Percentiles rank a stretch among this genome's conserved stretches.
phyloP scores from a whole-genome alignment of 345 rosid species.

The Syzygium grande region DNA sequence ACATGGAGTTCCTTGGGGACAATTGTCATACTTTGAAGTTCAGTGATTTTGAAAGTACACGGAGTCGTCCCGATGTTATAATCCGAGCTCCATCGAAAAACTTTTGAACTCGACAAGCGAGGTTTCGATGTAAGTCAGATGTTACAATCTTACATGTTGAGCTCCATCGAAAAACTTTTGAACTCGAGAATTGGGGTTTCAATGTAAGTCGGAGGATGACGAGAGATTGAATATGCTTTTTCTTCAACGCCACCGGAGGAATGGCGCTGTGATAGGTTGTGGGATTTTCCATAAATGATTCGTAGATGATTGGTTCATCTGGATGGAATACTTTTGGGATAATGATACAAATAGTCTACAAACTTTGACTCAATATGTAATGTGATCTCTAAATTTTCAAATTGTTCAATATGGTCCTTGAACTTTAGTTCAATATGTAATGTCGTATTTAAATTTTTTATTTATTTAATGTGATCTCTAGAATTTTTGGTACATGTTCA shows the following conservation, averaged over 20 bases:
- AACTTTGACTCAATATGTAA: background rate
- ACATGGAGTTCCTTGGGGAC: background rate
- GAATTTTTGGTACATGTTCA: too few species aligned
- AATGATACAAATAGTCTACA: background rate
- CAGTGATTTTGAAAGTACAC: background rate
- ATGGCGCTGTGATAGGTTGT: fast-evolving
- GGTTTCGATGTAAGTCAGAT: background rate
- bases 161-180: fast-evolving
- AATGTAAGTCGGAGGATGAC: fast-evolving
- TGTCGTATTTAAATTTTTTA: fast-evolving
- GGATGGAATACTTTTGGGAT: background rate
- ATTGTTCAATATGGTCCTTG: background rate
- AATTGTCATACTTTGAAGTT: background rate
- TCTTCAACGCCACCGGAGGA: background rate
- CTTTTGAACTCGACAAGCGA: background rate
- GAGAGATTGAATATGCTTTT: background rate
- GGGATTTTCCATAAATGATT: background rate
- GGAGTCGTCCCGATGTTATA: background rate
- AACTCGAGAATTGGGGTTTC: background rate
- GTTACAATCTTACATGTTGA: fast-evolving
- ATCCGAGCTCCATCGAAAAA: background rate
- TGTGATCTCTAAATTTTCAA: background rate
- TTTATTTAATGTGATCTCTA: background rate
- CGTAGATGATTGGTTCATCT: too few species aligned
- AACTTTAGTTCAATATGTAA: fast-evolving